Evolutionary conservation across 2,329 filamentous ascomycete genomes (phyloP), one percentile per base, ranked within the genome.

Genomic region (Colletotrichum endophyticum): DNA sequence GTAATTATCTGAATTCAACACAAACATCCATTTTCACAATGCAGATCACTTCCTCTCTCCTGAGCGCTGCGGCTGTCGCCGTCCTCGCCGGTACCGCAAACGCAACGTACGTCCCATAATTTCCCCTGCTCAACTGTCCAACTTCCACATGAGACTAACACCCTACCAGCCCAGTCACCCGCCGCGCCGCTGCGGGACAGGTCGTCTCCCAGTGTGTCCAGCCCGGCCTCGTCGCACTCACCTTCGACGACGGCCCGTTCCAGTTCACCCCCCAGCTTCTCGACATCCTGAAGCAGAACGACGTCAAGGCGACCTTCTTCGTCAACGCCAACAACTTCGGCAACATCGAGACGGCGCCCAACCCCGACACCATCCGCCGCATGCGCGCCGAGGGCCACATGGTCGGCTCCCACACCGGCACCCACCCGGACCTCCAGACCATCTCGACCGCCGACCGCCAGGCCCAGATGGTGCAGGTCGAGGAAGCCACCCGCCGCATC

Each of bases 181-280:
- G 70, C 59, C 74, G 74, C 8, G 63, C 62, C n/a, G 25, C 64
- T 8, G 61, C 75, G 22, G 77, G 77, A 32, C 66, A 71, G 9
- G 11, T 57, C 25, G 61, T 77, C 64, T n/a, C 32, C 5, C 30
- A 79, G 9, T 87, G 86, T 78, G 81, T 78, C 2, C 75, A 75
- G n/a, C 82, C 84, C 1, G 85, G 84, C 27, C 80, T 82, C 68
- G 81, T 88, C 49, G 88, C 88, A 2, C 81, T 89, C 30, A 89
- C 87, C 1, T 88, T 86, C 78, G 88, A 89, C 77, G 88, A 89
- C 68, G 88, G 87, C 0, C 88, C 88, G 1, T 86, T 82, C 73
- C 71, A 77, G 5, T 88, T 84, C 78, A 90, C 88, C 6, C 77
- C 78, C 8, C 79, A 81, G 12, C 79, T 90, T 7, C 84, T 90